Evolutionary conservation across 164 flowering plant species (phyloP), one percentile per base, ranked within the genome.

Genomic region (Sedum album): DNA sequence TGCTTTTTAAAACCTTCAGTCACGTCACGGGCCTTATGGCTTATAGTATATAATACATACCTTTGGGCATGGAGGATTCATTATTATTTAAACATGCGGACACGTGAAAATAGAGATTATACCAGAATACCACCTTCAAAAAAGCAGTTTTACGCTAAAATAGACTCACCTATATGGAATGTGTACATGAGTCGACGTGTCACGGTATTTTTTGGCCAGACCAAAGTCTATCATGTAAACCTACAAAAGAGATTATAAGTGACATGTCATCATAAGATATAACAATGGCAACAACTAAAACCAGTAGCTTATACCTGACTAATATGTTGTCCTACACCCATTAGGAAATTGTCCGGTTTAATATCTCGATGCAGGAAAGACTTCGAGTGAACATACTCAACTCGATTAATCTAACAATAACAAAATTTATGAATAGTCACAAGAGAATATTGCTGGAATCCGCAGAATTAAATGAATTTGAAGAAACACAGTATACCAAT

Each of bases 321-420:
- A 72, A 87, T 87, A 76, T 87, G 87, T 66, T 88, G 79, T 38
- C 89, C 88, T 73, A 82, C 79, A 26, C 91, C 91, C 88, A 86
- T 86, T 25, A 84, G 86, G 60, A 84, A 84, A 66, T 86, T 86
- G 74, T 86, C 91, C 38, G 91, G 91, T 66, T 86, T 86, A 48
- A 84, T 83, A 73, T 86, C 91, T 23, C 91, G 82, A 73, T 86
- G 88, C 6, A 86, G 81, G 75, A 86, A 86, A 30, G 88, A 84
- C 69, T 86, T 86, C 21, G 83, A 74, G 73, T 86, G 91, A 55
- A 86, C 80, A 83, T 76, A 86, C 70, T 85, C 88, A 72, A 86
- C 82, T 67, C 91, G 82, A 75, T 82, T 85, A 48, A 86, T 82
- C 91, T 86, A 78, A 26, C 48, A 44, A 1, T 4, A 9, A 74